Evolutionary conservation across 164 flowering plant species (phyloP).

Genomic region (Chloranthus sessilifolius): DNA sequence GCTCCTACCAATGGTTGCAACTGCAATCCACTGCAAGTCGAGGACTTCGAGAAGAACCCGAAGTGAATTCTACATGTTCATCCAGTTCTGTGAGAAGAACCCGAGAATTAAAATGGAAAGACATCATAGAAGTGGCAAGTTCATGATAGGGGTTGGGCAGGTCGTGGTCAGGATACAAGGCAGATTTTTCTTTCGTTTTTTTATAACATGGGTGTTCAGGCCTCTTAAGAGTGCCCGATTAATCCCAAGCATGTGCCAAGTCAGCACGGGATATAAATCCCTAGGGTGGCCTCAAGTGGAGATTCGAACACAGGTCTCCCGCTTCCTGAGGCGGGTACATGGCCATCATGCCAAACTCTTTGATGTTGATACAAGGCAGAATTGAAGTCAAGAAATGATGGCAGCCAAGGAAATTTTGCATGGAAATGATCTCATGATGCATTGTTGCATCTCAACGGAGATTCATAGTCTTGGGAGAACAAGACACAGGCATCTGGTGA

Average conservation of each 20-base stretch:
- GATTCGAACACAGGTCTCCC: too few relatives aligned
- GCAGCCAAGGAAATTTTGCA: slow-evolving; percentile 79
- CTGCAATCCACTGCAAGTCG: slow-evolving; percentile 32
- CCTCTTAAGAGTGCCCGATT: too few relatives aligned
- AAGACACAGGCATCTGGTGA: slow-evolving; percentile 91
- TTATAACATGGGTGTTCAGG: too few relatives aligned
- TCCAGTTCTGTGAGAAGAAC: slow-evolving; percentile 52
- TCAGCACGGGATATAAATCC: too few relatives aligned
- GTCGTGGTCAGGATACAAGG: slow-evolving; percentile 75
- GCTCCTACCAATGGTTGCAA: slow-evolving; percentile 34
- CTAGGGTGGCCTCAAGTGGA: too few relatives aligned
- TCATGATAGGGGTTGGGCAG: slow-evolving; percentile 88
- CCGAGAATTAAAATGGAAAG: slow-evolving; percentile 74
- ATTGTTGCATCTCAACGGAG: slow-evolving; percentile 79
- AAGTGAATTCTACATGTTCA: slow-evolving; percentile 40
- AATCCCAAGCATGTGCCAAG: too few relatives aligned
- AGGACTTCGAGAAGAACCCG: slow-evolving; percentile 25
- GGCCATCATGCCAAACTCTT: too few relatives aligned
- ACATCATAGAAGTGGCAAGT: slow-evolving; percentile 80
- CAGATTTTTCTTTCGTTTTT: too few relatives aligned
- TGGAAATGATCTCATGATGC: slow-evolving; percentile 55
- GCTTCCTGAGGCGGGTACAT: too few relatives aligned
- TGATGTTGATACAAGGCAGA: slow-evolving; percentile 84
- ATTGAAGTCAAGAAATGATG: slow-evolving; percentile 52
- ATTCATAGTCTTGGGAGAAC: slow-evolving; percentile 79